Conservation (phyloP, 768 basidiomycete genomes). For the Cantharellus anzutake region DNA sequence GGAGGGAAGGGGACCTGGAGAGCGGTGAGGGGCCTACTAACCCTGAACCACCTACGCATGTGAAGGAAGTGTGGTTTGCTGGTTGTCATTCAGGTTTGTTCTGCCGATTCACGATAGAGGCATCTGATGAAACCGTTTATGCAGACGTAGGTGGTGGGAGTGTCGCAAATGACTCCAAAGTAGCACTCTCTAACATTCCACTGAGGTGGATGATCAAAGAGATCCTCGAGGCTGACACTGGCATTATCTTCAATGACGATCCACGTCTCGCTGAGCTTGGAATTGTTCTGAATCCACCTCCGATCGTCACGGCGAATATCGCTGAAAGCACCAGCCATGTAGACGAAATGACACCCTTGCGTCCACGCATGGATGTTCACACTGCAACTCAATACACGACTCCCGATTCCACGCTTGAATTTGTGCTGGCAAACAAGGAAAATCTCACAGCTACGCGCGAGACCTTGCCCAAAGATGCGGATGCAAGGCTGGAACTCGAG, state of each 20-base stretch:
- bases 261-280: not conserved
- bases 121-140: not conserved
- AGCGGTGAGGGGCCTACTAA: not conserved
- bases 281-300: not conserved
- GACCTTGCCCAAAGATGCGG: not conserved
- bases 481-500: not conserved
- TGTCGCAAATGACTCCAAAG: conserved; percentile 27
- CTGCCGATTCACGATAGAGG: not conserved
- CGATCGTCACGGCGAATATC: not conserved
- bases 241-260: conserved; percentile 30
- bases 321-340: not conserved
- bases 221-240: conserved; percentile 30
- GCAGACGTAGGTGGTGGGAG: conserved; percentile 55
- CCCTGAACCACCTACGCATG: not conserved
- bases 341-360: not conserved
- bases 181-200: conserved; percentile 37
- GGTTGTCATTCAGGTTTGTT: conserved; percentile 11
- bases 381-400: not conserved
- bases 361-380: not conserved
- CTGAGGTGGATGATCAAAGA: conserved; percentile 63
- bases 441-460: not conserved
- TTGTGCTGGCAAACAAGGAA: not conserved
- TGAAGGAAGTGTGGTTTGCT: conserved; percentile 13
- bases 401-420: not conserved
- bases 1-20: not conserved